Base-by-base conservation (phyloP, 495 filamentous ascomycete genomes). In the Penicillium bovifimosum region DNA sequence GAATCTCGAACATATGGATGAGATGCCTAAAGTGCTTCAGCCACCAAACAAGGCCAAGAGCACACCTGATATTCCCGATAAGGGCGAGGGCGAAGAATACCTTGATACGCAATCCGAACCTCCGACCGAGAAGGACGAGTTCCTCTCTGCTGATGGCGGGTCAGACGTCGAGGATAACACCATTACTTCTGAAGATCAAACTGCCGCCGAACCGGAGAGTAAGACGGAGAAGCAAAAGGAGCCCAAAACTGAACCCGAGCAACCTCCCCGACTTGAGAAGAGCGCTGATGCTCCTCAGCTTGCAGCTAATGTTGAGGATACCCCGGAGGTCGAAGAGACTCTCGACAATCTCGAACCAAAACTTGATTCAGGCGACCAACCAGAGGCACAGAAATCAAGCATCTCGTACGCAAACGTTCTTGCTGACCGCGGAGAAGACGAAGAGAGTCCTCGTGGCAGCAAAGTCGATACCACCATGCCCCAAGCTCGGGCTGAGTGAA, bases 131-230 rank as follows among this genome's bases (percentile, higher is more conserved):
- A 64, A 61, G 53, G 71, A 74, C 0, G 70, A 72, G 17, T 76
- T 73, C 53, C 84, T 68, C 76, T 87, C 70, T 61, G 80, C 62
- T 2, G 44, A 51, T 9, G 51, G 54, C 1, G 41, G 52, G 31
- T 33, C 17, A 2, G 29, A 42, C 6, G 4, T 13, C 8, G 48
- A 50, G 29, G 28, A 50, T 24, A 18, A 40, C 1, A 9, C 13
- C 9, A 41, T 41, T 24, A 24, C 27, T 4, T 36, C 32, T 17
- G 36, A 50, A 33, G 34, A 50, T 11, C 36, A 41, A 7, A 47
- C 32, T 33, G 43, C 9, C 42, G 20, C 44, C 27, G 29, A 42
- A 18, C 11, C 31, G 17, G 29, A 26, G 5, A 20, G 5, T 29
- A 34, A 50, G 20, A 27, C 31, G 18, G 29, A 26, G 27, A 27